A percentile compares a stretch with the other conserved stretches of the same genome.
Conservation (phyloP, 306 rosid genomes). For the Ormosia semicastrata region DNA sequence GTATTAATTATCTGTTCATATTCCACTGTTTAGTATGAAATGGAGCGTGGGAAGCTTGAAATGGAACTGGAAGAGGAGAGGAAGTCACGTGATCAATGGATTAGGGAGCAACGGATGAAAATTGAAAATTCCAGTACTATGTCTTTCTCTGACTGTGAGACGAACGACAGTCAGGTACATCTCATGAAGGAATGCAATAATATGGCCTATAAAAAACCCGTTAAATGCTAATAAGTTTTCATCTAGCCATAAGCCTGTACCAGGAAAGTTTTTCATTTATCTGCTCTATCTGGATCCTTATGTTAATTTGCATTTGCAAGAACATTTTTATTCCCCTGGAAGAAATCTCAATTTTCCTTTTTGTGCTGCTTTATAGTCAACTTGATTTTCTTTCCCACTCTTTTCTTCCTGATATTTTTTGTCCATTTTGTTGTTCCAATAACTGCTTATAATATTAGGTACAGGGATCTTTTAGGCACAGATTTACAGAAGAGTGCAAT, state of each 20-base stretch:
- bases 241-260: neutral
- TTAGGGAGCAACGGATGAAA: slow-evolving; percentile 65
- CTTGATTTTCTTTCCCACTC: neutral
- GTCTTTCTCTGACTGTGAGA: slow-evolving; percentile 48
- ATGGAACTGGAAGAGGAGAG: slow-evolving; percentile 82
- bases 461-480: slow-evolving; percentile 49
- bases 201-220: neutral
- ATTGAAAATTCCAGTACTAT: slow-evolving; percentile 50
- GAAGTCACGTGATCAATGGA: slow-evolving; percentile 64
- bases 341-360: neutral
- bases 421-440: slow-evolving; percentile 23
- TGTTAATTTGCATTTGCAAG: neutral
- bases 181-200: slow-evolving; percentile 19
- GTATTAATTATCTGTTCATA: slow-evolving; percentile 27
- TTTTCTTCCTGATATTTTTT: slow-evolving; percentile 1
- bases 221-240: slow-evolving; percentile 3
- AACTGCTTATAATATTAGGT: slow-evolving; percentile 31
- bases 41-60: slow-evolving; percentile 89
- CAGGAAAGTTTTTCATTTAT: neutral
- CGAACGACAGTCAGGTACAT: slow-evolving; percentile 62
- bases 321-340: neutral
- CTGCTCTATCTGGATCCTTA: slow-evolving; percentile 5
- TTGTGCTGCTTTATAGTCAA: neutral
- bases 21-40: slow-evolving; percentile 63
- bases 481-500: slow-evolving; percentile 44